These are phyloP conservation scores for Cryptococcus depauperatus DNA, from an alignment of 1,284 basidiomycete species.

Conservation along the genomic window DNA sequence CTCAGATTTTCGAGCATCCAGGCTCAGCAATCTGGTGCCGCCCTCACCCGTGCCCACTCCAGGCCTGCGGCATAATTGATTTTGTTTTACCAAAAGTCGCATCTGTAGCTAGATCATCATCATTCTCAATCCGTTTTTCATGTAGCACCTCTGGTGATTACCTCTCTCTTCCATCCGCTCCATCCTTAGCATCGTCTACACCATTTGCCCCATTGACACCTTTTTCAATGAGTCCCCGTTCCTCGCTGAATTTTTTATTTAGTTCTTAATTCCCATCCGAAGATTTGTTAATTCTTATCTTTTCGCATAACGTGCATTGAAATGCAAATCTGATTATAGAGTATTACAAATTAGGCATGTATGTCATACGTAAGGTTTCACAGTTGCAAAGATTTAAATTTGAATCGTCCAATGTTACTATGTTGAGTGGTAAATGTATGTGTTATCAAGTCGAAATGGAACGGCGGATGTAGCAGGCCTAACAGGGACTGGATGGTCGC, in stretches of 20 bases:
- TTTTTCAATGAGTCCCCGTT: neutral
- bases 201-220: neutral
- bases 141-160: neutral
- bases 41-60: conserved; percentile 26
- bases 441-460: too few relatives aligned
- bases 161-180: neutral
- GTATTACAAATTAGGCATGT: too few relatives aligned
- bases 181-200: neutral
- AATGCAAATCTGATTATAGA: conserved; percentile 4
- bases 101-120: neutral
- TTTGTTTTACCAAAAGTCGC: neutral
- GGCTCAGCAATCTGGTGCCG: conserved; percentile 46
- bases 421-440: too few relatives aligned
- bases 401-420: too few relatives aligned
- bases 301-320: conserved; percentile 2
- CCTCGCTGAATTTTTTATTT: neutral
- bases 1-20: conserved; percentile 44
- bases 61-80: conserved; percentile 15
- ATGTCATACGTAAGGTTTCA: too few relatives aligned
- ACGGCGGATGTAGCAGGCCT: too few relatives aligned
- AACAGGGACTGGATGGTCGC: too few relatives aligned
- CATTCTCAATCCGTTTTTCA: neutral
- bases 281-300: neutral
- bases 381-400: too few relatives aligned
- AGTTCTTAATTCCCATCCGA: conserved; percentile 1